Base-by-base conservation (phyloP, 2,329 filamentous ascomycete genomes). In the Lachnellula arida region DNA sequence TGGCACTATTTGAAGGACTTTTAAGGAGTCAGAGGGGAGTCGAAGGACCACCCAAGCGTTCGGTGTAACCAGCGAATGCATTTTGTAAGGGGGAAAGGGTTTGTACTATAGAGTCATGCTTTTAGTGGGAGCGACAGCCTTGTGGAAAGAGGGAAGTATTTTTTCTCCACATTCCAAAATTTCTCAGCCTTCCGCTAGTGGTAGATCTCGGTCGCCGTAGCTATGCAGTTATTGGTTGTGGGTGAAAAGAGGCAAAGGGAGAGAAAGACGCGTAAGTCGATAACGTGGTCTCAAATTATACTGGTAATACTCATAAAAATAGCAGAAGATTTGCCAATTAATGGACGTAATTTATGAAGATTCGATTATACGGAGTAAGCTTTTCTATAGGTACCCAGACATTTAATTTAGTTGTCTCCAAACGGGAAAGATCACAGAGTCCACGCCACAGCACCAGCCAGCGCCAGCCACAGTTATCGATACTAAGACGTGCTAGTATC, bases 1-100 rank as follows among this genome's bases (percentile, higher is more conserved):
- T 15, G 84, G 83, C 2, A 74, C 67, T 17, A 84, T 73, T 68
- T 85, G 81, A 3, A 87, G 72, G 17, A 85, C 75, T 56, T 79
- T 78, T 40, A 81, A 72, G 43, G 74, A 78, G 44, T 81, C 83
- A 15, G 82, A 85, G 5, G 83, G 81, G 9, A 86, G 75, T 67
- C 78, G 76, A 47, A 87, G 71, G 46, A 76, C 79, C 8, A 82
- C 79, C 84, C 83, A 87, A 55, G 78, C 75, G 68, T 85, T 76
- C 59, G 82, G 80, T 64, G 81, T 75, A 17, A 83, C 74, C 22
- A 79, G 59, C 19, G 61, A 61, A 58, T 67, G 61, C 69, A 71
- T 71, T 15, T 23, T 54, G 15, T 28, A 14, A 22, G 39, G 23
- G 9, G 11, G n/a, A 9, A 50, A 15, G 43, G 19, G 4, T 17